Conservation (phyloP, 31 red algal species). For the Bonnemaisonia californica region DNA sequence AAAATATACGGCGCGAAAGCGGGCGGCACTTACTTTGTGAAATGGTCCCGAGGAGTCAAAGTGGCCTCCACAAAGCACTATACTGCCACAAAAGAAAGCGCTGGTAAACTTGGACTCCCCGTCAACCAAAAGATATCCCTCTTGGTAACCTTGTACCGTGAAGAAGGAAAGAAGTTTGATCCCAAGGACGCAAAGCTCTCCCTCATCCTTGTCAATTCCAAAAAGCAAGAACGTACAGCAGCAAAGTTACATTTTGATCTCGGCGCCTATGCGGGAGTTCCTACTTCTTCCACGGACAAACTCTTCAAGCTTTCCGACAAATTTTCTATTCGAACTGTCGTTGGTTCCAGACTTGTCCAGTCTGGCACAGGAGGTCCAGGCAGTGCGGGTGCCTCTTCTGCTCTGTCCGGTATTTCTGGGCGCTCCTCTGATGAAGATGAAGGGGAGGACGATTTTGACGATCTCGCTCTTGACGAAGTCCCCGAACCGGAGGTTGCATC, state of each 20-base stretch:
- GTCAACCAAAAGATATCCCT: constrained; percentile 59
- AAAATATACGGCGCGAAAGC: constrained; percentile 50
- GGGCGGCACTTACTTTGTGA: constrained; percentile 59
- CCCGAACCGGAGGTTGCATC: constrained; percentile 57
- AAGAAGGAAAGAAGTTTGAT: constrained; percentile 65
- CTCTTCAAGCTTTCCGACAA: constrained; percentile 61
- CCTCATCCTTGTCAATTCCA: constrained; percentile 47
- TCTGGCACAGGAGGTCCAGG: constrained; percentile 13
- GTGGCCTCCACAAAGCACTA: constrained; percentile 53
- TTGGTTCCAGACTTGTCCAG: constrained; percentile 61
- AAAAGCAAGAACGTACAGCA: constrained; percentile 51
- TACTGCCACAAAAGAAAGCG: constrained; percentile 3
- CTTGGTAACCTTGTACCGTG: constrained; percentile 66
- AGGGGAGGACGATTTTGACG: constrained; percentile 69
- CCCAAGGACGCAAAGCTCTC: constrained; percentile 74
- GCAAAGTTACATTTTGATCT: constrained; percentile 74
- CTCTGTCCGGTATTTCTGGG: constrained; percentile 46
- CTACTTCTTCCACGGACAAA: constrained; percentile 37
- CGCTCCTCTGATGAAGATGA: constrained; percentile 49
- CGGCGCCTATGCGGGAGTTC: constrained; percentile 49
- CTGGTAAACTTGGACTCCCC: background rate
- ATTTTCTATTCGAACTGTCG: constrained; percentile 25
- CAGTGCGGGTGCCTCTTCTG: constrained; percentile 51
- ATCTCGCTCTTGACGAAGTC: constrained; percentile 68
- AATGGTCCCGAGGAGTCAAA: constrained; percentile 82